phyloP scores from a whole-genome alignment of 148 eudicot genomes.

The Persicaria maculosa region DNA sequence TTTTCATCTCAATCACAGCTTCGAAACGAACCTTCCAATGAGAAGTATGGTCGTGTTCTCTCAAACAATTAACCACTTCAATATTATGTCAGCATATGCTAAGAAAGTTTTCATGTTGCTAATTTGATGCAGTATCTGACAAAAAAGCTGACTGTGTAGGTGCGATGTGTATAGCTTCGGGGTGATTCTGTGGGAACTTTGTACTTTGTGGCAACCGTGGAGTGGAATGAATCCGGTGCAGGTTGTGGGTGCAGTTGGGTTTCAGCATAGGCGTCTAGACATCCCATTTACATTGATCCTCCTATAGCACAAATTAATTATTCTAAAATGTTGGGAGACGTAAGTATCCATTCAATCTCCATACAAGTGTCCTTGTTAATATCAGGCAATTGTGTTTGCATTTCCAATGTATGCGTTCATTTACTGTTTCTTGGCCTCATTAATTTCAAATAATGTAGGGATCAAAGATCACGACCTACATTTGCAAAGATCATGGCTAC shows the following conservation, averaged over 20 bases:
- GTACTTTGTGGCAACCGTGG: slow-evolving; percentile 93
- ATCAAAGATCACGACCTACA: slow-evolving; percentile 73
- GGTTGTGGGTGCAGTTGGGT: slow-evolving; percentile 98
- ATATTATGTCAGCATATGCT: neutral
- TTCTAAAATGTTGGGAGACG: slow-evolving; percentile 85
- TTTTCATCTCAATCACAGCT: too few relatives aligned
- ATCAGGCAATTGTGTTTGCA: too few relatives aligned
- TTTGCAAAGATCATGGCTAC: slow-evolving; percentile 84
- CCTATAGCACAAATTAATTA: slow-evolving; percentile 64
- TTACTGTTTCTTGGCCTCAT: too few relatives aligned
- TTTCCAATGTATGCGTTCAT: neutral
- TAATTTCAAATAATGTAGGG: slow-evolving; percentile 34
- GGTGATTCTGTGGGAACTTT: too few relatives aligned
- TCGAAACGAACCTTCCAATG: slow-evolving; percentile 87
- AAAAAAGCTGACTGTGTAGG: slow-evolving; percentile 30
- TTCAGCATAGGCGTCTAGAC: slow-evolving; percentile 91
- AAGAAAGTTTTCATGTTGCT: neutral
- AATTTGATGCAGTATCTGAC: neutral
- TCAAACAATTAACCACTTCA: neutral
- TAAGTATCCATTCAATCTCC: slow-evolving; percentile 29
- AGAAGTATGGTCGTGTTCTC: slow-evolving; percentile 54
- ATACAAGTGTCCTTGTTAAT: neutral
- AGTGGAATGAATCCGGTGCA: slow-evolving; percentile 98
- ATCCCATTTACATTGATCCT: slow-evolving; percentile 81
- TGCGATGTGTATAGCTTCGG: slow-evolving; percentile 92